Base-by-base conservation (phyloP, 805 yeast genomes). In the Saturnispora besseyi region DNA sequence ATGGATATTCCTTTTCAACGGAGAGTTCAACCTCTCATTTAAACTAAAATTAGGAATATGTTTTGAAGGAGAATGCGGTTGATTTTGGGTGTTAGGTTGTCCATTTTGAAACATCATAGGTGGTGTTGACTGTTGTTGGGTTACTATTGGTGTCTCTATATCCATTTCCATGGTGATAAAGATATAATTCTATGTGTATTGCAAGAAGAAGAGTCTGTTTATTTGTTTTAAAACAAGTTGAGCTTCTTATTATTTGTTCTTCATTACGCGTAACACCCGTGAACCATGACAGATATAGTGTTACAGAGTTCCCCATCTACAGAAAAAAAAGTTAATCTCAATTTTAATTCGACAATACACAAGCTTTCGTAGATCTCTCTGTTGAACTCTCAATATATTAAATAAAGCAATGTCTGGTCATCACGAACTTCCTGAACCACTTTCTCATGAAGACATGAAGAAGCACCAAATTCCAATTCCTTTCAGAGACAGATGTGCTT, bases 401-500 rank as follows among this genome's bases (percentile, higher is more conserved):
- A 26, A 26, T 26, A 26, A 8, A 26, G 29, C 44, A 33, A 66
- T 65, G 70, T 58, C 67, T 32, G 54, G 65, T 22, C 42, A 45
- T 37, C 59, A 64, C 50, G 71, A 72, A 57, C 58, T 71, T 44
- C 76, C 76, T 28, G 70, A 68, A 51, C 63, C 56, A 83, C 90
- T 87, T 57, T 74, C 88, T 50, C 86, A 82, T 67, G 89, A 86
- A 62, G 95, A 87, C 62, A 82, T 87, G 83, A 87, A 84, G 69
- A 75, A 81, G 58, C 72, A 83, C 67, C 77, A 82, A 63, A 81
- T 87, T 50, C 96, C 95, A 22, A 70, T 87, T 54, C 79, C 77
- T 53, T 87, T 82, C 76, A 74, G 96, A 58, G 96, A 87, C 65
- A 78, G 95, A 67, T 87, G 96, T 68, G 93, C 95, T 1, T 67